Evolutionary conservation across 2,329 filamentous ascomycete species (phyloP).

Genomic region (Aspergillus pseudonomiae): DNA sequence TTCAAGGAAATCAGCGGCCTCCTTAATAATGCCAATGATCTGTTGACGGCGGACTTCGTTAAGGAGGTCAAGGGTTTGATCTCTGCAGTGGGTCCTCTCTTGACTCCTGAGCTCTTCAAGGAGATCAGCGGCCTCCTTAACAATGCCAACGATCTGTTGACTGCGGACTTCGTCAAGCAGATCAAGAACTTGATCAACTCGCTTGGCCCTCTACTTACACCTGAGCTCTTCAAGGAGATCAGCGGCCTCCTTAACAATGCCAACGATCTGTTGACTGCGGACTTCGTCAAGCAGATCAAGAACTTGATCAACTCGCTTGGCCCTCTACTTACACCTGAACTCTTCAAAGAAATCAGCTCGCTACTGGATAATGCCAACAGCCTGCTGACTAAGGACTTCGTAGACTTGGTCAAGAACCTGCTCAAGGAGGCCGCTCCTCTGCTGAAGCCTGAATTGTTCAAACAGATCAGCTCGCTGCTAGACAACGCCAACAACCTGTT

Average conservation of each 20-base stretch:
- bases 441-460: slow-evolving; percentile 27
- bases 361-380: slow-evolving; percentile 31
- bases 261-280: slow-evolving; percentile 34
- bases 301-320: slow-evolving; percentile 25
- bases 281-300: slow-evolving; percentile 33
- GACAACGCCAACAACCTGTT: slow-evolving; percentile 28
- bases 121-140: slow-evolving; percentile 22
- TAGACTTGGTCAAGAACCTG: slow-evolving; percentile 27
- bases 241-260: slow-evolving; percentile 26
- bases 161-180: slow-evolving; percentile 34
- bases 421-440: slow-evolving; percentile 25
- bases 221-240: slow-evolving; percentile 24
- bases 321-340: slow-evolving; percentile 27
- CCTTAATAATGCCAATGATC: slow-evolving; percentile 29
- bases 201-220: slow-evolving; percentile 28
- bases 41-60: slow-evolving; percentile 35
- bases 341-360: slow-evolving; percentile 28
- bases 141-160: slow-evolving; percentile 35
- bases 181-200: slow-evolving; percentile 24
- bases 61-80: slow-evolving; percentile 29
- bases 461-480: slow-evolving; percentile 23
- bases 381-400: slow-evolving; percentile 35
- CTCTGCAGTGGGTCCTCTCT: slow-evolving; percentile 17
- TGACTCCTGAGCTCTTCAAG: slow-evolving; percentile 25
- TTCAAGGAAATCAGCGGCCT: slow-evolving; percentile 24